Percentiles rank a stretch among this genome's conserved stretches.
Conservation (phyloP, 768 basidiomycete genomes). For the Russula sp. region DNA sequence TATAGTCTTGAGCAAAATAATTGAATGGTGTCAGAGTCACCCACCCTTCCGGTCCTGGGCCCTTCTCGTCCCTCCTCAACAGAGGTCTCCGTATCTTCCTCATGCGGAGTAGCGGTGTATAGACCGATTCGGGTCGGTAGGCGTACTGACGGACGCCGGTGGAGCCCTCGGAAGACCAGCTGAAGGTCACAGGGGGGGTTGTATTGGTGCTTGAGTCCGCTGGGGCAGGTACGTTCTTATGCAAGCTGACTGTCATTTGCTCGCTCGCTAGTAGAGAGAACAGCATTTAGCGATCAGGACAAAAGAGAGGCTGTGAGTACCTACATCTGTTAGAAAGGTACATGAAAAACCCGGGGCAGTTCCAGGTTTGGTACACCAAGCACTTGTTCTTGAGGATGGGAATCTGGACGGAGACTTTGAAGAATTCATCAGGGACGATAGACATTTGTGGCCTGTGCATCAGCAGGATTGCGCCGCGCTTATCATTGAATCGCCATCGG, state of each 20-base stretch:
- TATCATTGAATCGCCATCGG: slow-evolving; percentile 2
- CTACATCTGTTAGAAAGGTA: slow-evolving; percentile 8
- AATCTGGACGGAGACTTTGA: not conserved
- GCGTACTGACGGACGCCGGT: slow-evolving; percentile 4
- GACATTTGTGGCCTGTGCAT: slow-evolving; percentile 1
- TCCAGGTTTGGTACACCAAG: not conserved
- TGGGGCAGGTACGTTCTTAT: not conserved
- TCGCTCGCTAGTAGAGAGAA: not conserved
- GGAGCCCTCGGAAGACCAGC: slow-evolving; percentile 3
- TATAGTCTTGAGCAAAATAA: not conserved
- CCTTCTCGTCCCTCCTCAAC: not conserved
- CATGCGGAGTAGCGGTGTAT: slow-evolving; percentile 6
- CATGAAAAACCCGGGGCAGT: slow-evolving; percentile 9
- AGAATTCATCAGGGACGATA: not conserved
- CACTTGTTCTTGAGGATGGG: slow-evolving; percentile 2
- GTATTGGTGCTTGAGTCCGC: not conserved
- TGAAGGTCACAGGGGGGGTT: not conserved
- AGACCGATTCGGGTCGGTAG: not conserved
- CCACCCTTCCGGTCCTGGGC: not conserved
- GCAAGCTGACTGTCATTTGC: slow-evolving; percentile 1
- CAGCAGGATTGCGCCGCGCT: slow-evolving; percentile 13
- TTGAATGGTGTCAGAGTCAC: not conserved
- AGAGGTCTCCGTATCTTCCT: not conserved
- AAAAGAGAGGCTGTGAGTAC: not conserved
- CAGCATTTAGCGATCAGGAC: not conserved